Base-by-base conservation (phyloP, 257 asterid genomes). In the Solanum virginianum region DNA sequence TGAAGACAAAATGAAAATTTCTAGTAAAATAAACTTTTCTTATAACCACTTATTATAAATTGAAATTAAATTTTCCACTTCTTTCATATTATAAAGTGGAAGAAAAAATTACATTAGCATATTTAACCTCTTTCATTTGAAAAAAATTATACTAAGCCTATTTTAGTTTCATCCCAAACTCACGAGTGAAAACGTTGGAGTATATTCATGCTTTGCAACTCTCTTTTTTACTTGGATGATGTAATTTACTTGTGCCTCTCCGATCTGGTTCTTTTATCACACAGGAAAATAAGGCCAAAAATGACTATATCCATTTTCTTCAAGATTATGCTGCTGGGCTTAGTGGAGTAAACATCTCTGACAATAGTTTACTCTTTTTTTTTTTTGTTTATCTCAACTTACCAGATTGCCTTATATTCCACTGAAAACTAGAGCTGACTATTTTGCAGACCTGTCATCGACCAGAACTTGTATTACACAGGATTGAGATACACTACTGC, bases 261-360 rank as follows among this genome's bases (percentile, higher is more conserved):
- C 41, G 41, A 36, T 36, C 45, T 77, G 43, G 13, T 24, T 43
- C 26, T 81, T 70, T 56, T 55, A 70, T 77, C 84, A 15, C 53
- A 70, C 93, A 95, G 98, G 96, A 95, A 95, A 90, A 89, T 89
- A 84, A 91, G 98, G 93, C 96, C 98, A 59, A 89, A 57, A 77
- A 91, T 95, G 96, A 95, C 95, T 1, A n/a, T 92, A 68, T 84
- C 94, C 6, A 60, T 94, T 17, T 47, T 93, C 80, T 89, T 55
- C 87, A 94, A 93, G 92, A 92, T 95, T 71, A 5, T 88, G 60
- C 74, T 94, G 60, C 92, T 95, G 7, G 95, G 91, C 24, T 85
- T 93, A 15, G 18, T 95, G 80, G 98, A 94, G 98, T 95, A 91
- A 86, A 71, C 56, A 83, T 62, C 45, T 63, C 29, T 22, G 5